Conservation (phyloP, 306 rosid species). For the Fragaria iinumae region DNA sequence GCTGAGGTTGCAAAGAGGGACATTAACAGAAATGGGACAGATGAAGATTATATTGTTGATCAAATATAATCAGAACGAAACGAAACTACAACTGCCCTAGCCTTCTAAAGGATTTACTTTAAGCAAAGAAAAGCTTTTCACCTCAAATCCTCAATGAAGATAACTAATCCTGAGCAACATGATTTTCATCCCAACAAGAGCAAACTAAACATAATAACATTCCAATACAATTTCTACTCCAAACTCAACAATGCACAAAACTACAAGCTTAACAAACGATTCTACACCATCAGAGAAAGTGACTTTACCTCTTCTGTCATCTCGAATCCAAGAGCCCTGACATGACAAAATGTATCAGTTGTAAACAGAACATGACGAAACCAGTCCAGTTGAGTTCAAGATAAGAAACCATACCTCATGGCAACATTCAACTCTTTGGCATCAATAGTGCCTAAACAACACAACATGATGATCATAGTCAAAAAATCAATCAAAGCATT, state of each 20-base stretch:
- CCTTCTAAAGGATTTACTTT: not conserved
- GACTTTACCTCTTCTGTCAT: constrained; percentile 90
- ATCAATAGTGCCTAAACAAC: constrained; percentile 73
- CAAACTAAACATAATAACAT: not conserved
- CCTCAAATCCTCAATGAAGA: not conserved
- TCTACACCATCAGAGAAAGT: not conserved
- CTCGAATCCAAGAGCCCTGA: constrained; percentile 99
- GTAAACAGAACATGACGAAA: not conserved
- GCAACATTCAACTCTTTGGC: constrained; percentile 95
- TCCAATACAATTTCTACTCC: not conserved
- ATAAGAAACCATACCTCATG: constrained; percentile 66
- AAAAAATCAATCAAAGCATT: not conserved
- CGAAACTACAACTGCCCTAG: not conserved
- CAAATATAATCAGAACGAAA: not conserved
- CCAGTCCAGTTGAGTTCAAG: not conserved
- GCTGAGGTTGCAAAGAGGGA: not conserved
- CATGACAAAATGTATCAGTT: constrained; percentile 27
- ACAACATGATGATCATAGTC: constrained; percentile 20
- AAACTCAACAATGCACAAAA: not conserved
- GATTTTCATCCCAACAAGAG: no score
- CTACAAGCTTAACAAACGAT: not conserved
- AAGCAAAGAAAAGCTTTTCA: not conserved
- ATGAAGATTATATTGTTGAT: not conserved
- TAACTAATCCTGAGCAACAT: not conserved
- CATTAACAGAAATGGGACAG: not conserved